Conservation (phyloP, 106 monocot species). For the Phalaenopsis equestris region DNA sequence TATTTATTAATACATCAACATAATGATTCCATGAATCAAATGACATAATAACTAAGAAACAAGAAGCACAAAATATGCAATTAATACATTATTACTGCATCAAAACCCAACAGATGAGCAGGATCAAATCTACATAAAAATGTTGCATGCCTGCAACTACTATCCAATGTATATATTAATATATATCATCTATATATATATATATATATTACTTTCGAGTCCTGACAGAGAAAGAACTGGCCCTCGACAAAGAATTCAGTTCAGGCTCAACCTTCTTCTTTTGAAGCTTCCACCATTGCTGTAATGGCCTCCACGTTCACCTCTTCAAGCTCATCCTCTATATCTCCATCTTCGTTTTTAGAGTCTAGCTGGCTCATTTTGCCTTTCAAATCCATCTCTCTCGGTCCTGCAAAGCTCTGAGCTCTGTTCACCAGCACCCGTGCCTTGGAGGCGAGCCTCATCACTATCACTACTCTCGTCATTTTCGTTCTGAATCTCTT, state of each 20-base stretch:
- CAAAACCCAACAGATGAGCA: neutral
- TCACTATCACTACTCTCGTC: slow-evolving; percentile 15
- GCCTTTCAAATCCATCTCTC: neutral
- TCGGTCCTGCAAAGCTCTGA: neutral
- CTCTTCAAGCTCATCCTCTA: neutral
- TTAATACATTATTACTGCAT: too few species aligned
- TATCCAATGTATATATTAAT: too few species aligned
- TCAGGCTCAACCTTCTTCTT: neutral
- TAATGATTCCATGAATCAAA: neutral
- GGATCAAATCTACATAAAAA: neutral
- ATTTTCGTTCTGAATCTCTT: slow-evolving; percentile 3
- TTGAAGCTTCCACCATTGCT: neutral
- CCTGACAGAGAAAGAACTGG: slow-evolving; percentile 19
- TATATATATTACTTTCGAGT: too few species aligned
- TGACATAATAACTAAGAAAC: too few species aligned
- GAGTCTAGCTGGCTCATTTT: neutral
- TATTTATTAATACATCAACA: neutral
- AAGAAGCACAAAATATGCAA: too few species aligned
- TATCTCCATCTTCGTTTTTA: neutral
- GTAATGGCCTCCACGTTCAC: neutral
- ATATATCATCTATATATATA: too few species aligned
- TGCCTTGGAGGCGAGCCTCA: neutral
- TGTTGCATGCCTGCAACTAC: neutral
- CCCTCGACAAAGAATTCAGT: neutral
- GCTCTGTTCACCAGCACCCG: neutral